These are phyloP conservation scores for Macrotyloma uniflorum DNA, from an alignment of 306 rosid species.

Conservation along the genomic window DNA sequence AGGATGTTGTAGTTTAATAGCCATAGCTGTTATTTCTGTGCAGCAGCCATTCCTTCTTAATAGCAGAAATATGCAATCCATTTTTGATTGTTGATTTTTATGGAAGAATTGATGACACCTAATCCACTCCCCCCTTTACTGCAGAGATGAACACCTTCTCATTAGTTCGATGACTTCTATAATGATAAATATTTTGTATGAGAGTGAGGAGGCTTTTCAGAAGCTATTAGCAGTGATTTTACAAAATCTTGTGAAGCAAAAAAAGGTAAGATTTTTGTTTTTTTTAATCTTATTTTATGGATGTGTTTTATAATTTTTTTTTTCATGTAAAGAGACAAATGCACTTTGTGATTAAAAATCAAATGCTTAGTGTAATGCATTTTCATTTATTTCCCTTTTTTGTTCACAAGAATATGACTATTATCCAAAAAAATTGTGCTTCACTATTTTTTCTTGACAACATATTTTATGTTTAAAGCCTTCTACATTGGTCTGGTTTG, in stretches of 20 bases:
- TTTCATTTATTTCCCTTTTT: neutral
- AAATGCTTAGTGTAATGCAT: neutral
- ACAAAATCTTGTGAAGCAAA: conserved; percentile 69
- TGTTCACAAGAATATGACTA: conserved; percentile 1
- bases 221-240: conserved; percentile 74
- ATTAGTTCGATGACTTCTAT: conserved; percentile 68
- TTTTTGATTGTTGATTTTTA: conserved; percentile 33
- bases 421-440: neutral
- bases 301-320: conserved; percentile 8
- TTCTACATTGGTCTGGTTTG: neutral
- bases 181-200: conserved; percentile 48
- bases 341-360: neutral
- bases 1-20: conserved; percentile 2
- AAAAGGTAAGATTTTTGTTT: conserved; percentile 52
- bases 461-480: neutral
- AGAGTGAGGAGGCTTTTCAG: conserved; percentile 71
- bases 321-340: neutral
- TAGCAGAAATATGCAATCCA: neutral
- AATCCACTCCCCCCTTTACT: conserved; percentile 19
- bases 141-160: conserved; percentile 76
- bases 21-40: neutral
- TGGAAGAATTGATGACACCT: conserved; percentile 23
- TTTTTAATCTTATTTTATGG: neutral
- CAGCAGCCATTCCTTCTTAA: conserved; percentile 5
- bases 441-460: conserved; percentile 16